A percentile compares a stretch with the other conserved stretches of the same genome.
Evolutionary conservation across 106 monocot species (phyloP).

Genomic region (Hemerocallis citrina): DNA sequence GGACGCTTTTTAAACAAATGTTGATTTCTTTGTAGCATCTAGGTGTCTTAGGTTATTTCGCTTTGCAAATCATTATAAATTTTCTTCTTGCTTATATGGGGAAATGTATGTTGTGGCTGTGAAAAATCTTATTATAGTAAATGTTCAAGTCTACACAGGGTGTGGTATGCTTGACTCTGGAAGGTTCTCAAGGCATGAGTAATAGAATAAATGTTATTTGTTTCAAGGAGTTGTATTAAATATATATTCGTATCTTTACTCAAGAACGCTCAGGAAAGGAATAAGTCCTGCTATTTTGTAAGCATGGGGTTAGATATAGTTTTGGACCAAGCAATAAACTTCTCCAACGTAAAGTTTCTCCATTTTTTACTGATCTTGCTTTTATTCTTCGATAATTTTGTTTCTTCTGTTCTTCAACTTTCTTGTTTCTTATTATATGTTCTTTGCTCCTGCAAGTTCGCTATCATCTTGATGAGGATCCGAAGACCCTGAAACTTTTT

Average conservation of each 20-base stretch:
- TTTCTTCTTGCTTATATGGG: neutral
- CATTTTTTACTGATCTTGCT: neutral
- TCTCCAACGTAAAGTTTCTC: neutral
- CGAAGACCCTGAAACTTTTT: constrained; percentile 88
- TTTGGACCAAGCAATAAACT: neutral
- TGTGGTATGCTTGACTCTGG: neutral
- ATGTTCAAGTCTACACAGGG: neutral
- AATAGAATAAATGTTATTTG: neutral
- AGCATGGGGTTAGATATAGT: neutral
- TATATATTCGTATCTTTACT: neutral
- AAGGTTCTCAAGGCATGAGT: neutral
- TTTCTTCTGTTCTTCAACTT: neutral
- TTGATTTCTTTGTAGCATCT: neutral
- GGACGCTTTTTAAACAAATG: neutral
- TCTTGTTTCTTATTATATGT: neutral
- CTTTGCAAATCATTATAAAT: neutral
- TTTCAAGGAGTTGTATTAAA: too few species aligned
- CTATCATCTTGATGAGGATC: constrained; percentile 97
- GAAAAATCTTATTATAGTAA: neutral
- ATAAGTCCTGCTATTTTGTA: neutral
- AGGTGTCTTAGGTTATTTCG: neutral
- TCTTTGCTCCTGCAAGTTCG: constrained; percentile 37
- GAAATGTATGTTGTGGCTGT: neutral
- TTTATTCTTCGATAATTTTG: neutral
- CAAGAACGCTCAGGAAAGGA: neutral